phyloP scores from a whole-genome alignment of 768 basidiomycete species.

The Russula brevipes region DNA sequence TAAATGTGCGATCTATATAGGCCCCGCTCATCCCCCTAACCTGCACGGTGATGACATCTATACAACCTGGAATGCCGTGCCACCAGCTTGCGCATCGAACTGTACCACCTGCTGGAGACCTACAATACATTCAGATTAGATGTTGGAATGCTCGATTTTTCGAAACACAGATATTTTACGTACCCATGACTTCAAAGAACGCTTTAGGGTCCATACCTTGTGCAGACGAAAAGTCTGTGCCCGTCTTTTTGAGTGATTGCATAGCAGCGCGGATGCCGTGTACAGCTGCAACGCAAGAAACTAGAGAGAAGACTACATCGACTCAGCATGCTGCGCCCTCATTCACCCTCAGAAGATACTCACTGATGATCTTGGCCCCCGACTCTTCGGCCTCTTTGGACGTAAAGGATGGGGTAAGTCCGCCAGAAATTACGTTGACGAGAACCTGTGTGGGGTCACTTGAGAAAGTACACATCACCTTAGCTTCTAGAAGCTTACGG shows the following conservation, averaged over 20 bases:
- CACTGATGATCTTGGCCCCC: slow-evolving; percentile 76
- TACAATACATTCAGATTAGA: slow-evolving; percentile 24
- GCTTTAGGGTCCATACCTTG: slow-evolving; percentile 69
- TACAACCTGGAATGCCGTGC: slow-evolving; percentile 2
- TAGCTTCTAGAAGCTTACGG: slow-evolving; percentile 37
- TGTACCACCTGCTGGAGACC: slow-evolving; percentile 51
- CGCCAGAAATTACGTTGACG: slow-evolving; percentile 76
- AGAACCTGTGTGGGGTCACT: slow-evolving; percentile 43
- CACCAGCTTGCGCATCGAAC: slow-evolving; percentile 40
- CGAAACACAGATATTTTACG: slow-evolving; percentile 19
- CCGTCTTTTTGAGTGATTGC: slow-evolving; percentile 69
- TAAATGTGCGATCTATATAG: too few species aligned
- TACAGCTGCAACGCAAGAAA: slow-evolving; percentile 70
- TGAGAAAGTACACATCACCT: neutral
- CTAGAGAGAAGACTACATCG: slow-evolving; percentile 61
- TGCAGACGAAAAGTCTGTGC: slow-evolving; percentile 59
- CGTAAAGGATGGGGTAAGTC: slow-evolving; percentile 71
- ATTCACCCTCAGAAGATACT: slow-evolving; percentile 28
- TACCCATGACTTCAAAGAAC: slow-evolving; percentile 76
- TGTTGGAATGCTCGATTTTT: neutral
- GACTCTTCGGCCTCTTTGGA: slow-evolving; percentile 59
- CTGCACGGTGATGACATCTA: neutral
- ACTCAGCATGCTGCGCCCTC: neutral
- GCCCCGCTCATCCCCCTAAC: too few species aligned
- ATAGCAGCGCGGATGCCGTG: slow-evolving; percentile 77